Conservation (phyloP, 1,284 basidiomycete species). For the Rhodotorula sp. region DNA sequence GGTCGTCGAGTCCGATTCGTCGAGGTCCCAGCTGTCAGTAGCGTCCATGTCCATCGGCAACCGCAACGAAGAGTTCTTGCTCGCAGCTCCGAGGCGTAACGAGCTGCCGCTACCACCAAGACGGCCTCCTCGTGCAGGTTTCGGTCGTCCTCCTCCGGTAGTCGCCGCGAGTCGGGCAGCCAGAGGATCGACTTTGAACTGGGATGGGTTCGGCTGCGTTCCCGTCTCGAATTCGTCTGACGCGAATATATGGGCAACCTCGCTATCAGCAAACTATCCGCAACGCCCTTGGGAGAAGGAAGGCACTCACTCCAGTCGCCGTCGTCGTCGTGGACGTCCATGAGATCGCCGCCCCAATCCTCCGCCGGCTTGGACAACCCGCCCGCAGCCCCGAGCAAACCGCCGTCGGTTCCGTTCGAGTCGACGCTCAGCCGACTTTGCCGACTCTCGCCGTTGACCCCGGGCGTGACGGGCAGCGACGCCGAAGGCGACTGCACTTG, state of each 20-base stretch:
- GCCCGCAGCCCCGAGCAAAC: background rate
- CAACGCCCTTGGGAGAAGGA: too few relatives aligned
- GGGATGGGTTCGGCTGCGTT: slow-evolving; percentile 11
- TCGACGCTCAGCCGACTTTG: background rate
- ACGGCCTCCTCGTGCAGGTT: slow-evolving; percentile 6
- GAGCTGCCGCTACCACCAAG: slow-evolving; percentile 1
- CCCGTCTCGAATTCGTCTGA: slow-evolving; percentile 42
- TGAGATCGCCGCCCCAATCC: slow-evolving; percentile 64
- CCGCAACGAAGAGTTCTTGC: background rate
- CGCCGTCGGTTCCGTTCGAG: background rate
- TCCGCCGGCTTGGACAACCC: slow-evolving; percentile 49
- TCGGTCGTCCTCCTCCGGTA: slow-evolving; percentile 5
- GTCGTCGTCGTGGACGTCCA: slow-evolving; percentile 84
- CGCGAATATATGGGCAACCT: background rate
- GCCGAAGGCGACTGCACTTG: slow-evolving; percentile 16
- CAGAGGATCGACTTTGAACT: slow-evolving; percentile 23
- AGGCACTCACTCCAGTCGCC: slow-evolving; percentile 92
- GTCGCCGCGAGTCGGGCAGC: slow-evolving; percentile 27
- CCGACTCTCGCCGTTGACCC: slow-evolving; percentile 11
- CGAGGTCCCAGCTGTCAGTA: slow-evolving; percentile 37
- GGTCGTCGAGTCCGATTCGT: slow-evolving; percentile 2
- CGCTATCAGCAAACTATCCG: too few relatives aligned
- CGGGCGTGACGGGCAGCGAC: background rate
- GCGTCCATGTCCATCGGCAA: slow-evolving; percentile 36
- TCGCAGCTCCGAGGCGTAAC: background rate